A percentile compares a stretch with the other conserved stretches of the same genome.
phyloP scores from a whole-genome alignment of 257 asterid species.

The Verbena officinalis region DNA sequence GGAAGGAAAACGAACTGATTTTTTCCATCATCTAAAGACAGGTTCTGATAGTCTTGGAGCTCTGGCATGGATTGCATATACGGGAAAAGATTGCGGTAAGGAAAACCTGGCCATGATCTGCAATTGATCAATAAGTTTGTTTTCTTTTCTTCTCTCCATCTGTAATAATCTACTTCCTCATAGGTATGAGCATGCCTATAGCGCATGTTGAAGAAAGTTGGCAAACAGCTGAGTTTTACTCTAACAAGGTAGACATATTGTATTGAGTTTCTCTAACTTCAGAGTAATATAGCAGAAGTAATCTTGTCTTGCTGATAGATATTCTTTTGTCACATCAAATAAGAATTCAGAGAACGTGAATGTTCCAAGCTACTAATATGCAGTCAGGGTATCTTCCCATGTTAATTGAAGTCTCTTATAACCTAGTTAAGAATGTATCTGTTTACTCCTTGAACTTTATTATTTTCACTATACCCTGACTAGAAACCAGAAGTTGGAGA shows the following conservation, averaged over 20 bases:
- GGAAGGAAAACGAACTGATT: conserved; percentile 74
- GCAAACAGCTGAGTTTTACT: conserved; percentile 90
- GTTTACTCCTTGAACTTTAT: neutral
- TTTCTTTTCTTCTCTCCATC: conserved; percentile 11
- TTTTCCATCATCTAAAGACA: conserved; percentile 75
- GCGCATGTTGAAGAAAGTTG: conserved; percentile 94
- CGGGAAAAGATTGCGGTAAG: conserved; percentile 83
- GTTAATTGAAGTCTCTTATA: neutral
- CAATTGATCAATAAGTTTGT: conserved; percentile 6
- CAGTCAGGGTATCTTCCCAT: conserved; percentile 2
- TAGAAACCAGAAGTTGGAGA: neutral
- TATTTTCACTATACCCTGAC: neutral
- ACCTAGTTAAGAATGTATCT: neutral
- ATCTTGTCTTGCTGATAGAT: neutral
- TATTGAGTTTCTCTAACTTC: conserved; percentile 9
- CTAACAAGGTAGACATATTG: conserved; percentile 65
- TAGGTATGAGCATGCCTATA: conserved; percentile 91
- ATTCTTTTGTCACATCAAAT: neutral
- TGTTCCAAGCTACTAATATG: neutral
- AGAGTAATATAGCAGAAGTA: neutral
- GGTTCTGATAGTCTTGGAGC: conserved; percentile 79
- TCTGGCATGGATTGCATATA: conserved; percentile 83
- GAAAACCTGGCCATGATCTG: conserved; percentile 3
- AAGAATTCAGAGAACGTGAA: neutral
- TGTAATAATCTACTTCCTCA: conserved; percentile 20